These are phyloP conservation scores for Trametopsis cervina DNA, from an alignment of 768 basidiomycete species.

Conservation along the genomic window DNA sequence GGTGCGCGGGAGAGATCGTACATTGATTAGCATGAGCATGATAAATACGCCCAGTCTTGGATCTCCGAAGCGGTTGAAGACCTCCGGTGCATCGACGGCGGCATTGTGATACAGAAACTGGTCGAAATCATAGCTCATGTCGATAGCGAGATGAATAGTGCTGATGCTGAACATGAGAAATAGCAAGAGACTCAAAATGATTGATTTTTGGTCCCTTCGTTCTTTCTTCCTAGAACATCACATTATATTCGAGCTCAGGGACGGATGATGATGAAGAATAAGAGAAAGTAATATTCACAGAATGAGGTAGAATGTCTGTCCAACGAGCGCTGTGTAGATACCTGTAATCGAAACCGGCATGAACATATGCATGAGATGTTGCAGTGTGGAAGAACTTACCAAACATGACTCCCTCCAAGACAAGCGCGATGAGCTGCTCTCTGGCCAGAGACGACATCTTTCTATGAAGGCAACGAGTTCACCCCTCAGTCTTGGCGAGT, in stretches of 20 bases:
- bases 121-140: neutral
- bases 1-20: neutral
- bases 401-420: neutral
- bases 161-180: neutral
- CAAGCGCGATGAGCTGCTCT: neutral
- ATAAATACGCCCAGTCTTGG: neutral
- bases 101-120: neutral
- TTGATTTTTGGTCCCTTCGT: neutral
- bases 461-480: no score
- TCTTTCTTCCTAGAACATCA: neutral
- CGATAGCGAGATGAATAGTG: neutral
- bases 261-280: neutral
- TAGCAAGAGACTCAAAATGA: neutral
- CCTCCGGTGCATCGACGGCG: neutral
- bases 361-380: neutral
- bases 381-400: neutral
- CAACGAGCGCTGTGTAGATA: neutral
- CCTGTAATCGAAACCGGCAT: neutral
- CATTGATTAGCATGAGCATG: neutral
- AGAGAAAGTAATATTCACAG: neutral
- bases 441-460: no score
- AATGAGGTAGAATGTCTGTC: neutral
- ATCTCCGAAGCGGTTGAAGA: neutral
- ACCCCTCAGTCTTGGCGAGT: no score
- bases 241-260: neutral